phyloP scores from a whole-genome alignment of 306 rosid genomes.

The Cucumis melo region DNA sequence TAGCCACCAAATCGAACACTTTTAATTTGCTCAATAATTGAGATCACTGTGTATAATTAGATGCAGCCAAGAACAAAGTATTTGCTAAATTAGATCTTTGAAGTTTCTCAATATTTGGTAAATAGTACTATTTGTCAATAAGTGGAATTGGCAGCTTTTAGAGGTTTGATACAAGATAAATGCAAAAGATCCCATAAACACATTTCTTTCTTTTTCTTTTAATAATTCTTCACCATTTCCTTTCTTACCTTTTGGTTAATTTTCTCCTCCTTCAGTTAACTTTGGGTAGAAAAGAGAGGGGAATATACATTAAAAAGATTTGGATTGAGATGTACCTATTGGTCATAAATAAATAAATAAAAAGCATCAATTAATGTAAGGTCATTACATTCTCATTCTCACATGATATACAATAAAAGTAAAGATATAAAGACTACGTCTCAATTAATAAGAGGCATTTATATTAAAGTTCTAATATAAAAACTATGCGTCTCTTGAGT shows the following conservation, averaged over 20 bases:
- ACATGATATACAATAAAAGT: neutral
- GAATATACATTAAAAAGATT: neutral
- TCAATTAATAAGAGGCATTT: neutral
- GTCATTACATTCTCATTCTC: too few relatives aligned
- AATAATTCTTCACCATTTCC: neutral
- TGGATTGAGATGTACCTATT: neutral
- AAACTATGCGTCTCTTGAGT: neutral
- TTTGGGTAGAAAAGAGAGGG: neutral
- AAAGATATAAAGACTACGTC: neutral
- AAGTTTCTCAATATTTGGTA: neutral
- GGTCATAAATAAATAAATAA: neutral
- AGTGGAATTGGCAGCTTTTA: neutral
- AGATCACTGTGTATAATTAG: neutral
- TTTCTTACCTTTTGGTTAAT: neutral
- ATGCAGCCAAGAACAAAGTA: neutral
- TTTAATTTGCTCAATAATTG: conserved; percentile 2
- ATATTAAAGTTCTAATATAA: neutral
- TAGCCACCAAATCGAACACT: neutral
- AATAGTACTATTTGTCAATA: neutral
- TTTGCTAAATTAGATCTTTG: neutral
- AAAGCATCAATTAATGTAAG: too few relatives aligned
- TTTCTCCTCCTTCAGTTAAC: neutral
- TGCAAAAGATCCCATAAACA: neutral
- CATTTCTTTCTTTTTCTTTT: neutral
- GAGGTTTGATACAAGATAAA: neutral